Evolutionary conservation across 208 protist genomes (phyloP), one percentile per base, ranked within the genome.

Genomic region (Wallacemonas sp.): DNA sequence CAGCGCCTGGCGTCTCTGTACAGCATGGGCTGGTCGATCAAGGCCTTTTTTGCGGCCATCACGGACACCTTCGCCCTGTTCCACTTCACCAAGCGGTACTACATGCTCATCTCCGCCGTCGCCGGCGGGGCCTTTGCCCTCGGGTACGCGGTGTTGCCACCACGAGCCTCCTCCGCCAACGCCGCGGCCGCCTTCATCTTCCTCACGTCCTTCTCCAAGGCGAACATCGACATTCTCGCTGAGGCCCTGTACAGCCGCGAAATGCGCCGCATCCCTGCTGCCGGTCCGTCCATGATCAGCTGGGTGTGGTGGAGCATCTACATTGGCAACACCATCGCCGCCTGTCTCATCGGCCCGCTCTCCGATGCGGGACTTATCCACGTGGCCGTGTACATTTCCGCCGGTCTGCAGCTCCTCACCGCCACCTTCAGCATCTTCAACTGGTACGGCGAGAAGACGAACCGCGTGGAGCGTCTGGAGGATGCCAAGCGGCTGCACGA

Each of bases 271-370:
- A 3, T 41, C 1, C 73, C 77, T 38, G 39, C 16, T 3, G 59
- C 68, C 49, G 72, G 72, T 1, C 61, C 73, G 44, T 44, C 64
- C 1, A 41, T 83, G n/a, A 65, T 83, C 12, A 74, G 66, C 33
- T 83, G 77, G 77, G 70, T 83, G 23, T 83, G 66, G 65, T 76
- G 68, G 62, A 68, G 57, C 18, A 72, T 79, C 45, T 65, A 67
- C 26, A 32, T 54, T 42, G 77, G 73, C 2, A 61, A 62, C 12
- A 50, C 70, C 32, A 42, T 83, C 4, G 66, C 62, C n/a, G 28
- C 69, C 18, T 10, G n/a, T 3, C 18, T 79, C 12, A 44, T 55
- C 2, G 77, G 77, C 22, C 77, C 77, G 25, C 50, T 83, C 31
- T 64, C 67, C 20, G 77, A 83, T 61, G 54, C 48, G 7, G 61